Conservation (phyloP, 2,329 filamentous ascomycete species). For the Fusarium haematococcum region DNA sequence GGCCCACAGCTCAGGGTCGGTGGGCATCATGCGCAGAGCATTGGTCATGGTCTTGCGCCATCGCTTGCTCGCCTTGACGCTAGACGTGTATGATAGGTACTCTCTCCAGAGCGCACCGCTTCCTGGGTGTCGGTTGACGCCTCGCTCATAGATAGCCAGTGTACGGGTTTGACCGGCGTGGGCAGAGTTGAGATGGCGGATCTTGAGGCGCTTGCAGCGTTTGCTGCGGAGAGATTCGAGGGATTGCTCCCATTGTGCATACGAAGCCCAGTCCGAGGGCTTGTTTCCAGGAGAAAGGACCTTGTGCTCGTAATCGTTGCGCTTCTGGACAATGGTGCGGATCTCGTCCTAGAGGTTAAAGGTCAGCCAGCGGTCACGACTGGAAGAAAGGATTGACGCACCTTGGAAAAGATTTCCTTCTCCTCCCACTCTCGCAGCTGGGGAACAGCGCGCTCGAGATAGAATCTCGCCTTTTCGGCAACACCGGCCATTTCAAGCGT, state of each 20-base stretch:
- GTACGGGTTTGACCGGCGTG: conserved; percentile 84
- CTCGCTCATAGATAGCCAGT: conserved; percentile 90
- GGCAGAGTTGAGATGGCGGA: conserved; percentile 73
- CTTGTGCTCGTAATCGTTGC: conserved; percentile 93
- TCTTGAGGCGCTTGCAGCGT: conserved; percentile 82
- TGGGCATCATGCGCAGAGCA: conserved; percentile 86
- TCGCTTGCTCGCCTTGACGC: conserved; percentile 73
- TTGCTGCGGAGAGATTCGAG: conserved; percentile 84
- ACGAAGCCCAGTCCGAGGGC: conserved; percentile 84
- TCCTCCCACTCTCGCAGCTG: conserved; percentile 93
- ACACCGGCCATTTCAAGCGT: conserved; percentile 76
- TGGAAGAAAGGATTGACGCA: conserved; percentile 49
- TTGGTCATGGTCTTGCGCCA: conserved; percentile 74
- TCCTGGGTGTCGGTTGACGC: conserved; percentile 84
- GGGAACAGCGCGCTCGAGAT: conserved; percentile 90
- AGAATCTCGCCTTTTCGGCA: conserved; percentile 94
- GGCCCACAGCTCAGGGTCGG: conserved; percentile 86
- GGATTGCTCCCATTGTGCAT: conserved; percentile 78
- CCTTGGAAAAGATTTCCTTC: conserved; percentile 89
- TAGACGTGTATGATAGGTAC: conserved; percentile 84
- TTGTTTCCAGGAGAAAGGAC: conserved; percentile 84
- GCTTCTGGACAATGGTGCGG: conserved; percentile 85
- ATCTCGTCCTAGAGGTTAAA: conserved; percentile 81
- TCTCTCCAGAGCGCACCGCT: conserved; percentile 88
- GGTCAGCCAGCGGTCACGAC: conserved; percentile 10